Base-by-base conservation (phyloP, 371 early-diverging fungal species). In the Mortierella sp. region DNA sequence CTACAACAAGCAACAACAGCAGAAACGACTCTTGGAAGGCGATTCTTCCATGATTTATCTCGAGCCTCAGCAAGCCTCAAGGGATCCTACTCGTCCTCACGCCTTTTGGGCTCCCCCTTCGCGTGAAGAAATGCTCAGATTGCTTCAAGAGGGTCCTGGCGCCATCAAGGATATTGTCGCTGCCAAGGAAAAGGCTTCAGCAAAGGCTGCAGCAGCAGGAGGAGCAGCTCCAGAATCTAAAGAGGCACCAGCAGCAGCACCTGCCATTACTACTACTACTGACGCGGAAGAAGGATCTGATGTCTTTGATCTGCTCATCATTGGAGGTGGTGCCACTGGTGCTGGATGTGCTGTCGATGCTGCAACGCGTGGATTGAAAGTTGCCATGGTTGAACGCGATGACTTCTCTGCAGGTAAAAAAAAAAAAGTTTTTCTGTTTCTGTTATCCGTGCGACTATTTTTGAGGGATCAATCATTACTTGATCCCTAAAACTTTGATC, bases 321-420 rank as follows among this genome's bases (percentile, higher is more conserved):
- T 99, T 45, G 99, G 99, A 68, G 99, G 99, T 45, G 99, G 99
- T 45, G 97, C 99, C 24, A 97, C 99, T 0, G 99, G 99, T 43
- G 91, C 96, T 12, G 99, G 99, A 28, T 93, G 96, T 67, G 96
- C 98, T 26, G 87, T 99, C 20, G 99, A 99, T 87, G 99, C 98
- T 24, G 97, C 95, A 4, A 94, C 98, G 9, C 88, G 99, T 57
- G 99, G 99, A 57, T 87, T 99, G 45, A 95, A 93, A 39, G 99
- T 98, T 8, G 98, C 98, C 9, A 84, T 99, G 78, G 97, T 99
- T 3, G 99, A 99, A 85, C 87, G 96, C 63, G 96, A 97, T 78
- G 99, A 99, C 87, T 99, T 98, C 89, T 91, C 97, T 20, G 90
- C 96, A 43, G 97, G 97, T 89, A 85, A 68, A 43, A 14, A 43